phyloP scores from a whole-genome alignment of 2,329 filamentous ascomycete genomes.

The Paramyrothecium sp. region DNA sequence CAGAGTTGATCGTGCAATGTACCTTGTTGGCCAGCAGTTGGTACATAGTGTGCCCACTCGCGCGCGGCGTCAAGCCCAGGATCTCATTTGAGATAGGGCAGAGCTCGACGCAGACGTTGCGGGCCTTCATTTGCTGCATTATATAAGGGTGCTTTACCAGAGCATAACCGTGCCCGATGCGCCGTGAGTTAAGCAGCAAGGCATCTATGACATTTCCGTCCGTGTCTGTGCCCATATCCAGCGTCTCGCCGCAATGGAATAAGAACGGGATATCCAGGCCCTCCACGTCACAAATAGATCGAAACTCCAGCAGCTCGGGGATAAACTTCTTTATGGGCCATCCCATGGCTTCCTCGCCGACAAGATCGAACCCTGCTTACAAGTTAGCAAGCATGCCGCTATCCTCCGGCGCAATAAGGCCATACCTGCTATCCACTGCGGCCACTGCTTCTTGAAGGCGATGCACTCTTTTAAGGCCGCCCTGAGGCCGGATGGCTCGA shows the following conservation, averaged over 20 bases:
- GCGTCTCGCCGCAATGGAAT: slow-evolving; percentile 75
- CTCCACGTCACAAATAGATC: slow-evolving; percentile 44
- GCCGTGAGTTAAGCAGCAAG: slow-evolving; percentile 62
- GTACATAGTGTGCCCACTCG: slow-evolving; percentile 66
- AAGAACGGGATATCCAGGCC: slow-evolving; percentile 65
- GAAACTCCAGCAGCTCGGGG: slow-evolving; percentile 55
- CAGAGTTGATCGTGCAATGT: slow-evolving; percentile 71
- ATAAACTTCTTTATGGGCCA: slow-evolving; percentile 56
- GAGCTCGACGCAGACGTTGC: slow-evolving; percentile 69
- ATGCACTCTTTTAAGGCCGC: slow-evolving; percentile 60
- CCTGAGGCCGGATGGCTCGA: slow-evolving; percentile 44
- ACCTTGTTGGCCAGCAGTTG: slow-evolving; percentile 68
- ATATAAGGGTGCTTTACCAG: slow-evolving; percentile 64
- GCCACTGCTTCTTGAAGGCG: slow-evolving; percentile 54
- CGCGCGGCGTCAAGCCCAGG: slow-evolving; percentile 64
- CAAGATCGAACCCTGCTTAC: slow-evolving; percentile 63
- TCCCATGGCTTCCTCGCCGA: slow-evolving; percentile 65
- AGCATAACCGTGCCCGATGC: slow-evolving; percentile 74
- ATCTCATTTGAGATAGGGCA: slow-evolving; percentile 79
- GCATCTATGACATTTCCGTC: slow-evolving; percentile 71
- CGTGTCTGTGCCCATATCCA: slow-evolving; percentile 61
- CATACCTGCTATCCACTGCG: slow-evolving; percentile 62
- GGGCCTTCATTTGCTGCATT: slow-evolving; percentile 62
- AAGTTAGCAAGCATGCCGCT: not conserved
- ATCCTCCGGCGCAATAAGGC: not conserved